A percentile compares a stretch with the other conserved stretches of the same genome.
Evolutionary conservation across 2,329 filamentous ascomycete genomes (phyloP).

Genomic region (Colletotrichum musae): DNA sequence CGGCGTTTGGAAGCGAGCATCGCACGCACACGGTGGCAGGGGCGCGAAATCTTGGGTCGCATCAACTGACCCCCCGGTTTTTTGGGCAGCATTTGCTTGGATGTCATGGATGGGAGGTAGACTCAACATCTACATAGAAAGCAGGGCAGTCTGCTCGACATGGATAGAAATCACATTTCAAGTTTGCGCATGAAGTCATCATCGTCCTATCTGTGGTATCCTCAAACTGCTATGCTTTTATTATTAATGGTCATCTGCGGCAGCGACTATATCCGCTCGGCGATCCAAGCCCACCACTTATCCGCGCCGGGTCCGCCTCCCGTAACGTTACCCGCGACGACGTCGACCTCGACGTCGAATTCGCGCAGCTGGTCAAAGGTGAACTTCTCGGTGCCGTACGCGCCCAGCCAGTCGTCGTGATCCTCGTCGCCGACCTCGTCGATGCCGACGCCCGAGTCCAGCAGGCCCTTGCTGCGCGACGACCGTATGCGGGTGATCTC

Average conservation of each 20-base stretch:
- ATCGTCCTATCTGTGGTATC: not conserved
- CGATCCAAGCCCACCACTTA: conserved; percentile 94
- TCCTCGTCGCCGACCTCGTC: conserved; percentile 76
- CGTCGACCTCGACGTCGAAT: conserved; percentile 83
- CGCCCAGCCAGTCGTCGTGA: conserved; percentile 87
- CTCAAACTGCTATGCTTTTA: conserved; percentile 8
- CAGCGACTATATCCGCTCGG: conserved; percentile 63
- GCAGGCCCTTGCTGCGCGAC: conserved; percentile 83
- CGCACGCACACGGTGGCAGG: conserved; percentile 19
- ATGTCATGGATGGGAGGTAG: conserved; percentile 47
- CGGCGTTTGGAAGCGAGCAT: conserved; percentile 41
- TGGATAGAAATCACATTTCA: conserved; percentile 24
- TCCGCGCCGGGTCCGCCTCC: conserved; percentile 79
- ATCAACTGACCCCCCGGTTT: conserved; percentile 41
- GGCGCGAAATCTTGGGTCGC: conserved; percentile 36
- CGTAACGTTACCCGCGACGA: conserved; percentile 81
- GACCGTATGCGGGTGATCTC: conserved; percentile 85
- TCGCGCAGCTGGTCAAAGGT: conserved; percentile 86
- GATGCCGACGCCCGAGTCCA: conserved; percentile 83
- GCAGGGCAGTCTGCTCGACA: conserved; percentile 27
- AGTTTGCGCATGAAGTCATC: conserved; percentile 9
- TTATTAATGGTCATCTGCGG: conserved; percentile 31
- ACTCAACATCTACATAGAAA: conserved; percentile 58
- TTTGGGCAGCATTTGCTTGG: conserved; percentile 27
- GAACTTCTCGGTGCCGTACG: conserved; percentile 84